Evolutionary conservation across 805 yeast genomes (phyloP).

Genomic region (Clavispora carvajalis): DNA sequence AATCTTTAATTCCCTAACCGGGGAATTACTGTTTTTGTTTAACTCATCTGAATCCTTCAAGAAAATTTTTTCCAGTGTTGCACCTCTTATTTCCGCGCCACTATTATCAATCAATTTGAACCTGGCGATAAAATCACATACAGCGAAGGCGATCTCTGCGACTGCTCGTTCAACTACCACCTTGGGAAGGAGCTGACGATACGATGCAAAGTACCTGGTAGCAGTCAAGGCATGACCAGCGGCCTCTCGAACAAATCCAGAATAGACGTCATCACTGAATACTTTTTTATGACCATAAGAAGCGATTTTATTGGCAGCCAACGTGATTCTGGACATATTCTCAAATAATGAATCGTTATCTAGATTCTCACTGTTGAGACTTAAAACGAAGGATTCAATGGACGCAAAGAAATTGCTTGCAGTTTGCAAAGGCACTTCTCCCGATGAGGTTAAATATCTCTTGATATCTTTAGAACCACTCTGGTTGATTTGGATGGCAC

Average conservation of each 20-base stretch:
- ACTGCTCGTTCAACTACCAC: conserved; percentile 70
- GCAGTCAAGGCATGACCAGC: conserved; percentile 72
- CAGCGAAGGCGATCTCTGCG: conserved; percentile 62
- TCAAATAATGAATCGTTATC: conserved; percentile 44
- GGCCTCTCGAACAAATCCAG: conserved; percentile 54
- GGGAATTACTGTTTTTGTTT: not conserved
- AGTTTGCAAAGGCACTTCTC: conserved; percentile 43
- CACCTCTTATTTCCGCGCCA: not conserved
- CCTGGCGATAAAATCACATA: conserved; percentile 56
- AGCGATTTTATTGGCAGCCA: conserved; percentile 39
- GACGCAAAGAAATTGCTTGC: conserved; percentile 44
- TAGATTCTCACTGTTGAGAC: conserved; percentile 22
- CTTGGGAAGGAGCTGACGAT: conserved; percentile 61
- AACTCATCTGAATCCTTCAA: not conserved
- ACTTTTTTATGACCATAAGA: conserved; percentile 23
- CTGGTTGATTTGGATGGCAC: conserved; percentile 15
- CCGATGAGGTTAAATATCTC: conserved; percentile 29
- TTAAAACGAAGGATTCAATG: conserved; percentile 40
- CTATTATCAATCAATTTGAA: conserved; percentile 30
- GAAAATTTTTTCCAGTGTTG: not conserved
- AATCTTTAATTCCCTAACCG: conserved; percentile 64
- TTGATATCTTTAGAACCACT: conserved; percentile 22
- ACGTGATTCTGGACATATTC: conserved; percentile 45
- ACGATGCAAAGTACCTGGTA: conserved; percentile 66
- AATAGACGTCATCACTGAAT: conserved; percentile 31